Evolutionary conservation across 768 basidiomycete species (phyloP), one percentile per base, ranked within the genome.

Genomic region (Lentinula boryana): DNA sequence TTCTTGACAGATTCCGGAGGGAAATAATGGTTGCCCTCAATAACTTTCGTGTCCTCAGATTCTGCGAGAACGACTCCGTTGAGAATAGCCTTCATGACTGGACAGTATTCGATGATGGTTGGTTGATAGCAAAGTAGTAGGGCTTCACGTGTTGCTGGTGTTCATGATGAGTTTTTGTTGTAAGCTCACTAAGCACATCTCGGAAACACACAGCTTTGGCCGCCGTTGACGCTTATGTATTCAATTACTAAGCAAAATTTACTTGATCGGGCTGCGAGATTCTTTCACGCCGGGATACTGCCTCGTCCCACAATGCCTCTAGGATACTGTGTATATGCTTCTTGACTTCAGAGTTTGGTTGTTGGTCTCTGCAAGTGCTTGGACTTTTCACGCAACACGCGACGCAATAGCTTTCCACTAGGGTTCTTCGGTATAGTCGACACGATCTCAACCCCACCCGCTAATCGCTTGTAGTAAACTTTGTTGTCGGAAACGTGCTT

Each of bases 11-110:
- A 72, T 1, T 74, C 69, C 0, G 84, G 84, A 4, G 90, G 88
- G 68, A 91, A 91, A 72, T 91, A 91, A 63, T 88, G 83, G 63
- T 88, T 90, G 12, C 80, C 80, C 65, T 90, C 87, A 50, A 91
- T 78, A 5, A 81, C 69, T 38, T 83, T 71, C 0, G 88, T 85
- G 0, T 75, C 70, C 63, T 76, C 71, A 6, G 80, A 82, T 58
- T 88, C 80, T 0, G 89, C 89, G 65, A 92, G 76, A 13, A 79
- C 70, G 12, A 70, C 70, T 27, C 77, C 80, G 65, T 84, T 73
- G 61, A 84, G 66, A 2, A 75, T 72, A 32, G 82, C 87, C 72
- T 80, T 83, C 54, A 56, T 43, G 36, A 51, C 6, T 49, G 16
- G n/a, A 51, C 6, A 13, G 50, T 13, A 18, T 15, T 27, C 12